phyloP scores from a whole-genome alignment of 306 rosid genomes.

The Sechiopsis laciniata region DNA sequence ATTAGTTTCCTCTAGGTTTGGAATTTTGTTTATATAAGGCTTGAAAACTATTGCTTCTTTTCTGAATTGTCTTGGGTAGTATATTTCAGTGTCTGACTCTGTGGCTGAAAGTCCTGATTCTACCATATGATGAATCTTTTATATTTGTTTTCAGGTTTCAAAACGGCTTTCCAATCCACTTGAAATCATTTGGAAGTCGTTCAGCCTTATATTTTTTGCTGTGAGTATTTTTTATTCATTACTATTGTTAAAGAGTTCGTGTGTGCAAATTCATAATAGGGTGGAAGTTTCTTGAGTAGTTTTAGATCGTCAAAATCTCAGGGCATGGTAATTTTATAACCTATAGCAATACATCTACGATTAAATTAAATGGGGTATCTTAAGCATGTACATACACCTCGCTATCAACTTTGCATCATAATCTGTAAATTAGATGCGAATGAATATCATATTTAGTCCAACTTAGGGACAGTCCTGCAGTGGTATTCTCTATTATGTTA shows the following conservation, averaged over 20 bases:
- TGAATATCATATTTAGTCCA: neutral
- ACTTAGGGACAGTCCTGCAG: neutral
- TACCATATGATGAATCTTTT: neutral
- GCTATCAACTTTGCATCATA: neutral
- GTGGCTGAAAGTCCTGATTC: conserved; percentile 2
- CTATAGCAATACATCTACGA: neutral
- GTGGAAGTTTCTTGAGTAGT: neutral
- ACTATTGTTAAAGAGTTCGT: neutral
- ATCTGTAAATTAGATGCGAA: neutral
- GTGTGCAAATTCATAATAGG: neutral
- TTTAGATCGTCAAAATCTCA: neutral
- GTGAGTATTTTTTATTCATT: conserved; percentile 41
- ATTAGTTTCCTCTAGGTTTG: conserved; percentile 3
- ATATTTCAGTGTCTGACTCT: neutral
- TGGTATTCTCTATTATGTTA: too few species aligned
- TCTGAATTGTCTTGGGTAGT: neutral
- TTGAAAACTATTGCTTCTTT: neutral
- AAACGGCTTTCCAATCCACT: conserved; percentile 71
- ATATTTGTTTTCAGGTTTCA: conserved; percentile 42
- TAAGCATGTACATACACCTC: neutral
- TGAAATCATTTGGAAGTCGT: conserved; percentile 84
- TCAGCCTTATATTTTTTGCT: conserved; percentile 94
- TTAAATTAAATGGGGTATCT: neutral
- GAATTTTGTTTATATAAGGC: neutral
- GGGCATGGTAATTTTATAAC: neutral